Evolutionary conservation across 2,329 filamentous ascomycete species (phyloP).

Genomic region (Diaporthe eres): DNA sequence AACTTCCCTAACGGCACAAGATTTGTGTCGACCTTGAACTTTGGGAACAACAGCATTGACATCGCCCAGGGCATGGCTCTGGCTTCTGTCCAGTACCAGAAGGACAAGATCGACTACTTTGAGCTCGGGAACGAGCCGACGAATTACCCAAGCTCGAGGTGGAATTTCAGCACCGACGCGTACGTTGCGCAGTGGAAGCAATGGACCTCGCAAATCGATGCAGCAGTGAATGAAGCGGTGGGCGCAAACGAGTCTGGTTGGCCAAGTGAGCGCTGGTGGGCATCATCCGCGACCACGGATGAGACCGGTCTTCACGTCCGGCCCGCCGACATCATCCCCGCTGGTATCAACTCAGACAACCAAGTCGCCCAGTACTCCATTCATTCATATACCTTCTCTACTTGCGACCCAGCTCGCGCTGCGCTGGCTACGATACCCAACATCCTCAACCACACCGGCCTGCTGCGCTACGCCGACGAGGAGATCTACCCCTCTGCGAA

Average conservation of each 20-base stretch:
- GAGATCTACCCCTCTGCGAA: conserved; percentile 23
- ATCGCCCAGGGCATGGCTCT: conserved; percentile 16
- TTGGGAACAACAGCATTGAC: conserved; percentile 14
- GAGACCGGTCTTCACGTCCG: conserved; percentile 20
- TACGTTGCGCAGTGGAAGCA: conserved; percentile 22
- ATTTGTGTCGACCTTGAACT: conserved; percentile 20
- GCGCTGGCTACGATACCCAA: conserved; percentile 18
- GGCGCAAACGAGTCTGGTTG: conserved; percentile 11
- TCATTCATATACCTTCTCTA: no score
- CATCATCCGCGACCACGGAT: neutral
- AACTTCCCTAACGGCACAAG: conserved; percentile 25
- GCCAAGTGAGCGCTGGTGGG: conserved; percentile 25
- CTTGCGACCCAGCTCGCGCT: neutral
- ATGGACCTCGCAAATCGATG: conserved; percentile 20
- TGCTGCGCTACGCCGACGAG: conserved; percentile 18
- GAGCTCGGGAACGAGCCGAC: conserved; percentile 32
- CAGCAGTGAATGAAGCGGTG: conserved; percentile 1
- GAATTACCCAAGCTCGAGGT: conserved; percentile 13
- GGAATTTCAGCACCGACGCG: conserved; percentile 22
- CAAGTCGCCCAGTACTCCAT: conserved; percentile 20
- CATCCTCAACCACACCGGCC: conserved; percentile 16
- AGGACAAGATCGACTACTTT: conserved; percentile 29
- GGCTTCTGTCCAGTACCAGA: conserved; percentile 22
- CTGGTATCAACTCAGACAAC: conserved; percentile 24
- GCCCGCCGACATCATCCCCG: conserved; percentile 20